These are phyloP conservation scores for Debaryomyces udenii DNA, from an alignment of 1,139 yeast species.

Conservation along the genomic window DNA sequence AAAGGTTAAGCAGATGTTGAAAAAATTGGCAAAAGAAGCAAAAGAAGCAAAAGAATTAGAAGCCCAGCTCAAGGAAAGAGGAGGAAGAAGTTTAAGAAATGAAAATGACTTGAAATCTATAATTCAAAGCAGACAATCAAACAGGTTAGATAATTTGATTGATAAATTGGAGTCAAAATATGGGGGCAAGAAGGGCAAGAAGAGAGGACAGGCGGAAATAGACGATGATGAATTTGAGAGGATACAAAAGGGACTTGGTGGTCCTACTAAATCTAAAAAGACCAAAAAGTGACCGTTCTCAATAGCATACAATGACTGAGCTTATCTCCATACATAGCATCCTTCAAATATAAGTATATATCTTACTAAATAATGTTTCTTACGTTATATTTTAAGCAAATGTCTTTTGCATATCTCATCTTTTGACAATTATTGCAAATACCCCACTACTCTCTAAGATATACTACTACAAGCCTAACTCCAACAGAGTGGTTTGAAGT, in stretches of 20 bases:
- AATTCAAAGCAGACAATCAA: constrained; percentile 48
- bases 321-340: too few species aligned
- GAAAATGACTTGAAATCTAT: constrained; percentile 54
- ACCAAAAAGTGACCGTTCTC: neutral
- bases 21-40: constrained; percentile 60
- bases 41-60: constrained; percentile 68
- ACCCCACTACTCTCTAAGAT: too few species aligned
- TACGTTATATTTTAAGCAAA: too few species aligned
- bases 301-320: too few species aligned
- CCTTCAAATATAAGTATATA: too few species aligned
- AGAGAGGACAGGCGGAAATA: constrained; percentile 32
- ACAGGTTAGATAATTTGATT: constrained; percentile 52
- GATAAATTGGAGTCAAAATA: constrained; percentile 60
- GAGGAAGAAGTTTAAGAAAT: constrained; percentile 27
- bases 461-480: too few species aligned
- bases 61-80: constrained; percentile 47
- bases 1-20: constrained; percentile 48
- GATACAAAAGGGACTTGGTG: constrained; percentile 30
- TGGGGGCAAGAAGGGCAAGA: constrained; percentile 39
- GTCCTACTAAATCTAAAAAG: constrained; percentile 1
- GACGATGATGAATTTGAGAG: constrained; percentile 36
- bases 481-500: too few species aligned
- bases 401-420: too few species aligned
- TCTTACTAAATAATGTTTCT: too few species aligned
- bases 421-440: too few species aligned